Evolutionary conservation across 2,329 filamentous ascomycete species (phyloP), one percentile per base, ranked within the genome.

Genomic region (Trichoderma hamatum): DNA sequence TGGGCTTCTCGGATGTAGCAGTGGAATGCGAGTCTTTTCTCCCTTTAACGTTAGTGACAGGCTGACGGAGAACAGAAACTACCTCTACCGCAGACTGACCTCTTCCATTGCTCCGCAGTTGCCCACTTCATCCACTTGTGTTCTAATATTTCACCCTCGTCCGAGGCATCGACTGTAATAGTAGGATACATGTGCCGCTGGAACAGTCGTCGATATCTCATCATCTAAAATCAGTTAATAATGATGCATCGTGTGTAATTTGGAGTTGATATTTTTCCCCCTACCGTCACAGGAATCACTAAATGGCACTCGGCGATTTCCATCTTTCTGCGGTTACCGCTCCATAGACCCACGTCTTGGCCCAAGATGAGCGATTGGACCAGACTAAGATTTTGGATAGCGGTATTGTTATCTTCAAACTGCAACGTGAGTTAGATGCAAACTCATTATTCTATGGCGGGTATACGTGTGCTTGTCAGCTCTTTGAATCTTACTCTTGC

Each of bases 101-200:
- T 84, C 75, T 92, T 91, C 80, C 87, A 91, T 3, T 87, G 88
- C 74, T 92, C 90, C 70, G 86, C 81, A 58, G 87, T 82, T 16
- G 86, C 83, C 90, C 90, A 93, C 28, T 79, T 78, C 67, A 80
- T 82, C 90, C 90, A 93, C 73, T 92, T 92, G 3, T 82, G 79
- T 69, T 91, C 84, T 0, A 93, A 78, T 2, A 79, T 79, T 21
- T 86, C 77, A 1, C 86, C 87, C 26, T 86, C 80, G 67, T 92
- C 89, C 1, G 84, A 82, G 0, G 82, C 74, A n/a, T 79, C 75
- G 1, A 88, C 84, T 0, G 80, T 75, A 16, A 90, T 82, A 2
- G 80, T 76, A 2, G 84, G 82, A 74, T 88, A 89, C 3, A 81
- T 81, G 16, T 84, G 84, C 26, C 84, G 81, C 68, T 87, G 84